Evolutionary conservation across 2,329 filamentous ascomycete genomes (phyloP), one percentile per base, ranked within the genome.

Genomic region (Phaeosphaeriaceae sp.): DNA sequence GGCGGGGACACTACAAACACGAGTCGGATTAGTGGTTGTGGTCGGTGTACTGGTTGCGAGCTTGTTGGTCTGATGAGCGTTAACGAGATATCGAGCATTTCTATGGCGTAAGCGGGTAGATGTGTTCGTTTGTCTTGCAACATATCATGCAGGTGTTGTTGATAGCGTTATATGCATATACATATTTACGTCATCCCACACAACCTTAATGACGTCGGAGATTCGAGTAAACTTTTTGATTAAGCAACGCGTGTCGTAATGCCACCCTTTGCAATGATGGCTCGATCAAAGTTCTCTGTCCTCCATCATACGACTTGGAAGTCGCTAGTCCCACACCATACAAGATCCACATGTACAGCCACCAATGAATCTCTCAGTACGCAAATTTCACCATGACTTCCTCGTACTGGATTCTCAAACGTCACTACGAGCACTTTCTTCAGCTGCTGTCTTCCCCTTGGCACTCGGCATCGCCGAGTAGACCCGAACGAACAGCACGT

Each of bases 31-130:
- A 21, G 48, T 63, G 40, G 55, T 65, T 9, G n/a, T 62, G 50
- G 50, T 65, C 15, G 58, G 57, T 19, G 54, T 27, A 51, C 44
- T 58, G 20, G 49, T 56, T 27, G 46, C 51, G 55, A 42, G 31
- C 31, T 36, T 36, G 31, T 36, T 36, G 13, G 31, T 11, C 3
- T 36, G 31, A 36, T 56, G 40, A 48, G 45, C 15, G 11, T 2
- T 47, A 7, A 25, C 15, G 22, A n/a, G 4, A 47, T n/a, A 7
- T 47, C 27, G 45, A 25, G 45, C 45, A 47, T 47, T n/a, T 21
- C 10, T 13, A 47, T 25, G 45, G 45, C 45, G 45, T 47, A 36
- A 36, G 13, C 6, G 3, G 25, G 9, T 27, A 27, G 9, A 27
- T 27, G 9, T 27, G 25, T 27, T n/a, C n/a, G 9, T 27, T 27